Evolutionary conservation across 805 yeast genomes (phyloP), one percentile per base, ranked within the genome.

Genomic region (Cyberlindnera galapagoensis): DNA sequence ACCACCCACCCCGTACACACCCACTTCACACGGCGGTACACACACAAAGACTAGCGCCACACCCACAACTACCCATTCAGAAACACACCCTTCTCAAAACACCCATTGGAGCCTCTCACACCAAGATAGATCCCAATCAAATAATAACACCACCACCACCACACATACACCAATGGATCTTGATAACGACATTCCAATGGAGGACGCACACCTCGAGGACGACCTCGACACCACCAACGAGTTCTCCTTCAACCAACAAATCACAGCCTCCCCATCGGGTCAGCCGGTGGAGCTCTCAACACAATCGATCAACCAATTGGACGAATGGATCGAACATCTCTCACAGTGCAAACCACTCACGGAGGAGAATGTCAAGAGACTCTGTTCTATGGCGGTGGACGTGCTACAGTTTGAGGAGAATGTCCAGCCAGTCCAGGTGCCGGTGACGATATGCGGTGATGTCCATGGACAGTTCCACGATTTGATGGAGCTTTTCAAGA

Each of bases 381-480:
- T 87, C 42, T 87, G 97, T 54, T 81, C 77, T 43, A 82, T 84
- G 92, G 96, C 95, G 16, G 77, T 81, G 38, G 96, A 88, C 46
- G 92, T 87, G 21, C 64, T 88, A 49, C 94, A 85, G 57, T 80
- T 77, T 47, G 97, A 88, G 63, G 88, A 84, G 48, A 90, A 92
- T 55, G 95, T 90, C 31, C 96, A 90, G 62, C 95, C 95, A 1
- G 96, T 90, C 28, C 76, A 75, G 42, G 90, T 87, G 7, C 98
- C 98, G 5, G 97, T 92, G 21, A 90, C 97, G 13, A 87, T 88
- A 44, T 90, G 97, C 66, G 97, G 97, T 46, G 97, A 87, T 60
- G 90, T 87, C 34, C 97, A 87, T 56, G 97, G 97, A 24, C 97
- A 87, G 59, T 88, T 87, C 57, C 96, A 88, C 56, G 97, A 87